Conservation (phyloP, 2,329 filamentous ascomycete species). For the Fusarium piperis region DNA sequence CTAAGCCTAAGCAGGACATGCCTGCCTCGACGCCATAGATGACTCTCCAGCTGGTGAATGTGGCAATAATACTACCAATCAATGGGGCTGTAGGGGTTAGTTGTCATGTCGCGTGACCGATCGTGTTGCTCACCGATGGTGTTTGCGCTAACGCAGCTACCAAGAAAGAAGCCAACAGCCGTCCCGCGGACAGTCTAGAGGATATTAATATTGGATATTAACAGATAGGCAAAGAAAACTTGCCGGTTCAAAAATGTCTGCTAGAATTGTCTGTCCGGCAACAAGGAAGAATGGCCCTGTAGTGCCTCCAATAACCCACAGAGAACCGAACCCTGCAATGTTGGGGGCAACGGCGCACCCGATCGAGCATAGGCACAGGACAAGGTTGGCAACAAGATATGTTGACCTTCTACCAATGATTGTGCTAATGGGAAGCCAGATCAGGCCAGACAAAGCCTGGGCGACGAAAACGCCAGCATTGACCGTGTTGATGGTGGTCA, state of each 20-base stretch:
- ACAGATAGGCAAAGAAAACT: not conserved
- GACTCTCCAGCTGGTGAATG: slow-evolving; percentile 41
- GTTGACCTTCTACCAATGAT: slow-evolving; percentile 36
- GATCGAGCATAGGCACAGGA: slow-evolving; percentile 36
- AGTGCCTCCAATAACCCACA: slow-evolving; percentile 40
- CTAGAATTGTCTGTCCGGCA: slow-evolving; percentile 39
- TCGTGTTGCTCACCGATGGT: slow-evolving; percentile 30
- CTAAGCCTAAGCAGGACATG: slow-evolving; percentile 38
- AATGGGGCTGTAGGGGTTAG: slow-evolving; percentile 29
- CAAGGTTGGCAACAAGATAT: slow-evolving; percentile 38
- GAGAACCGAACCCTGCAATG: slow-evolving; percentile 29
- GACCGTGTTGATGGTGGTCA: slow-evolving; percentile 32
- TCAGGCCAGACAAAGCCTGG: slow-evolving; percentile 37
- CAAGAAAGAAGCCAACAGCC: slow-evolving; percentile 41
- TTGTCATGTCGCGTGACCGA: not conserved
- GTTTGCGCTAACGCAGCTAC: slow-evolving; percentile 40
- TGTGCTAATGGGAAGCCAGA: slow-evolving; percentile 40
- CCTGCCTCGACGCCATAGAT: slow-evolving; percentile 42
- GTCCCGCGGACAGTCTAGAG: slow-evolving; percentile 35
- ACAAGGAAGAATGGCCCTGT: slow-evolving; percentile 42
- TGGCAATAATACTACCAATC: slow-evolving; percentile 41
- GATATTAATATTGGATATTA: not conserved
- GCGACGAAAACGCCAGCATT: slow-evolving; percentile 41
- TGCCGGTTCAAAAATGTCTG: slow-evolving; percentile 41
- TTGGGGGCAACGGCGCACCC: slow-evolving; percentile 35